Conservation (phyloP, 1,284 basidiomycete genomes). For the Termitomyces sp. region DNA sequence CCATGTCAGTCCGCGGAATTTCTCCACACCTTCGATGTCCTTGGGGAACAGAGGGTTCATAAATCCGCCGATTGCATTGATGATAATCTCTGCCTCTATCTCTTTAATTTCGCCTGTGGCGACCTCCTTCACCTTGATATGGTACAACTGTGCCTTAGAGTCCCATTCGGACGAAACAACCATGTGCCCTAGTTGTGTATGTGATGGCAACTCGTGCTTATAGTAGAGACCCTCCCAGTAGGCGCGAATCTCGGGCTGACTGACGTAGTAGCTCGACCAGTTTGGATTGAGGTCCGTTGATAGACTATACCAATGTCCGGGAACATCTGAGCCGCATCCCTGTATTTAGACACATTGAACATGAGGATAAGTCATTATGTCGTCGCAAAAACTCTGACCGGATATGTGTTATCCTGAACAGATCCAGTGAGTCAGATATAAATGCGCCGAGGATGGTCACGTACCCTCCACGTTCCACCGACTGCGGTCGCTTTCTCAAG, state of each 20-base stretch:
- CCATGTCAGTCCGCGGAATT: slow-evolving; percentile 47
- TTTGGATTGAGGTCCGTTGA: slow-evolving; percentile 51
- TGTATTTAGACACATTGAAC: slow-evolving; percentile 16
- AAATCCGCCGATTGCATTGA: slow-evolving; percentile 44
- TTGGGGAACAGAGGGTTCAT: slow-evolving; percentile 41
- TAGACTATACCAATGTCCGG: slow-evolving; percentile 52
- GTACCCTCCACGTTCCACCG: slow-evolving; percentile 52
- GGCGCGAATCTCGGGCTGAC: slow-evolving; percentile 44
- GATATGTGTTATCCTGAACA: slow-evolving; percentile 41
- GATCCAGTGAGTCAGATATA: background rate
- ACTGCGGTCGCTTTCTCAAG: slow-evolving; percentile 41
- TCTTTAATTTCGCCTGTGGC: slow-evolving; percentile 25
- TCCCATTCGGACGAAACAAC: slow-evolving; percentile 46
- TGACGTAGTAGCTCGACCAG: slow-evolving; percentile 41
- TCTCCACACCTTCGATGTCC: slow-evolving; percentile 38
- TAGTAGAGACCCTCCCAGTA: slow-evolving; percentile 47
- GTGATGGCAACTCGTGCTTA: slow-evolving; percentile 35
- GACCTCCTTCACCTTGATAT: slow-evolving; percentile 33
- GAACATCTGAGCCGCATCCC: slow-evolving; percentile 52
- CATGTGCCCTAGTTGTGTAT: slow-evolving; percentile 38
- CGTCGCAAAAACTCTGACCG: slow-evolving; percentile 24
- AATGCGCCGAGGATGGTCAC: slow-evolving; percentile 11
- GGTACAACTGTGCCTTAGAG: slow-evolving; percentile 34
- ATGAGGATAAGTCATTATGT: background rate
- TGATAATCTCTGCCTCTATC: slow-evolving; percentile 36